phyloP scores from a whole-genome alignment of 805 yeast species.

The Huiozyma naganishii region DNA sequence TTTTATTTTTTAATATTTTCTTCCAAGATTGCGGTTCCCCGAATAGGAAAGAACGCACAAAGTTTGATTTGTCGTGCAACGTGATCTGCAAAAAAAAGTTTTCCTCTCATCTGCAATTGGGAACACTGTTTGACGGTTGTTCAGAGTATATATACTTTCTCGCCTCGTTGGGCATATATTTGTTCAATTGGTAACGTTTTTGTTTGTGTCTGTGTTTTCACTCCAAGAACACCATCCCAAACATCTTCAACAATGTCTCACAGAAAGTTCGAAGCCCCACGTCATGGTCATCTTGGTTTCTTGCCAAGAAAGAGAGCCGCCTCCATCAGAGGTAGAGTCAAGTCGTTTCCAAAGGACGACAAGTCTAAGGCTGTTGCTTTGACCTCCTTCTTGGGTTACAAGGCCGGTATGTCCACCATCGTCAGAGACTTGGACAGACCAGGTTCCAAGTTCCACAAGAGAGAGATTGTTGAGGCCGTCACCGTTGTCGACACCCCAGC shows the following conservation, averaged over 20 bases:
- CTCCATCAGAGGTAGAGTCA: conserved; percentile 96
- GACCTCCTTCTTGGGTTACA: conserved; percentile 99
- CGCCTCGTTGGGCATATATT: too few relatives aligned
- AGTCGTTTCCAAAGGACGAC: conserved; percentile 99
- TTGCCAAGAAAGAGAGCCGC: conserved; percentile 99
- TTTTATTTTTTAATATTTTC: too few relatives aligned
- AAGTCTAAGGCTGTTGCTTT: conserved; percentile 95
- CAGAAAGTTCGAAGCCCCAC: conserved; percentile 99
- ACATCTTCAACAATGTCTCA: conserved; percentile 64
- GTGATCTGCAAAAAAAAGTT: too few relatives aligned
- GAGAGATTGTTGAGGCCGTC: conserved; percentile 99
- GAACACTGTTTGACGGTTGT: too few relatives aligned
- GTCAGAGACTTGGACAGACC: conserved; percentile 99
- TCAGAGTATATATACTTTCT: too few relatives aligned
- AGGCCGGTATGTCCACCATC: conserved; percentile 99
- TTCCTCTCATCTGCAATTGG: too few relatives aligned
- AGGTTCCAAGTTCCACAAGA: conserved; percentile 99
- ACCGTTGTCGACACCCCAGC: conserved; percentile 99
- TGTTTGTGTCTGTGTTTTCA: not conserved
- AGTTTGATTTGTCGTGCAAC: too few relatives aligned
- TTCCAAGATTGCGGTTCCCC: too few relatives aligned
- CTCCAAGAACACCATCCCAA: not conserved
- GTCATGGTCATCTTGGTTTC: conserved; percentile 99
- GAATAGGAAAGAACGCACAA: too few relatives aligned
- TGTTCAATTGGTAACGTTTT: not conserved